These are phyloP conservation scores for Plasmodium yoelii DNA, from an alignment of 169 alveolate species.

Conservation along the genomic window DNA sequence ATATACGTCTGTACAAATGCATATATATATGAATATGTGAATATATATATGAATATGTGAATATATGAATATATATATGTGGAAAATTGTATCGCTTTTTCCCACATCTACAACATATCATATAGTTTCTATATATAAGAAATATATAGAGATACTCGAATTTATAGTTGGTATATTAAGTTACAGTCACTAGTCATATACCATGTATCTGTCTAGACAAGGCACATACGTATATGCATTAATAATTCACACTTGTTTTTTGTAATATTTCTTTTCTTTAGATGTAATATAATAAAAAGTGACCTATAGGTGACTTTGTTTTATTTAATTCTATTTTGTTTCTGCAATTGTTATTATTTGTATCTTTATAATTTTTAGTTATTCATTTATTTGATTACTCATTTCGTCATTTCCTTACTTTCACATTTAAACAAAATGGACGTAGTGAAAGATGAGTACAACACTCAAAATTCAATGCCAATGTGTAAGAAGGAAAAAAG, in stretches of 20 bases:
- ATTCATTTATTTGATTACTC: conserved; percentile 1
- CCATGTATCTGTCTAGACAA: too few relatives aligned
- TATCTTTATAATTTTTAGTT: not conserved
- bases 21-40: not conserved
- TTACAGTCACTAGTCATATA: too few relatives aligned
- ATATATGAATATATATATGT: not conserved
- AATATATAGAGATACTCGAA: not conserved
- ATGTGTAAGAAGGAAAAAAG: conserved; percentile 27
- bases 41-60: conserved; percentile 3
- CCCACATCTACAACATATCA: not conserved
- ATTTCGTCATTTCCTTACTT: not conserved
- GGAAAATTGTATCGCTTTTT: not conserved
- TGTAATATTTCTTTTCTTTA: too few relatives aligned
- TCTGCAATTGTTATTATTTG: too few relatives aligned
- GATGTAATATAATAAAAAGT: too few relatives aligned
- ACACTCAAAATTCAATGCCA: conserved; percentile 19
- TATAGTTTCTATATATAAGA: not conserved
- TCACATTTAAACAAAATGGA: conserved; percentile 24
- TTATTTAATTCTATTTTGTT: too few relatives aligned
- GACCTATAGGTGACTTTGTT: too few relatives aligned
- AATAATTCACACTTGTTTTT: too few relatives aligned
- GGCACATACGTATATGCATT: too few relatives aligned
- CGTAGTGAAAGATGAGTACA: conserved; percentile 25
- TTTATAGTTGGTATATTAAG: not conserved
- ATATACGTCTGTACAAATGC: not conserved